These are phyloP conservation scores for Penicillium atrosanguineum DNA, from an alignment of 495 filamentous ascomycete species.

Conservation along the genomic window DNA sequence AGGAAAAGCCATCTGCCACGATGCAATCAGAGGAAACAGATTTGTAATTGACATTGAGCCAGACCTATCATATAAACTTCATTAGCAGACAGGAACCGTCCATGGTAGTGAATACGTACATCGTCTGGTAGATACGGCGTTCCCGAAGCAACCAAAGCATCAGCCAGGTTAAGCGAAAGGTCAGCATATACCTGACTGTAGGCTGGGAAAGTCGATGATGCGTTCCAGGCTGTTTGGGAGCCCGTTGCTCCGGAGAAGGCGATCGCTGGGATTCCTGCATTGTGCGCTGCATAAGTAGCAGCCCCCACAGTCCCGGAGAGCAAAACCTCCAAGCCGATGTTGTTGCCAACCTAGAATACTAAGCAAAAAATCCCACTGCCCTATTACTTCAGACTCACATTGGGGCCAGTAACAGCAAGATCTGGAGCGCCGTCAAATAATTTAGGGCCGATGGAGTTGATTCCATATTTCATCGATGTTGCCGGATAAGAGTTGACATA, in stretches of 20 bases:
- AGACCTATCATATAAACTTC: constrained; percentile 25
- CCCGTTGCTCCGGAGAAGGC: constrained; percentile 59
- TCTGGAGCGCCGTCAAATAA: constrained; percentile 53
- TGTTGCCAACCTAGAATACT: constrained; percentile 41
- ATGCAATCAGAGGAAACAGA: constrained; percentile 46
- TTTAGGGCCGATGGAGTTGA: constrained; percentile 50
- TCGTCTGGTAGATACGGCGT: constrained; percentile 57
- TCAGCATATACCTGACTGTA: constrained; percentile 60
- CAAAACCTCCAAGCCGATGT: constrained; percentile 50
- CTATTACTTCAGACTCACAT: constrained; percentile 29
- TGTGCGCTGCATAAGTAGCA: constrained; percentile 53
- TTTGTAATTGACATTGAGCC: constrained; percentile 68
- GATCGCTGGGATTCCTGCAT: constrained; percentile 56
- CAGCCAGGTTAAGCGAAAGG: constrained; percentile 55
- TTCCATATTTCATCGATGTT: constrained; percentile 62
- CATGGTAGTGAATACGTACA: constrained; percentile 4
- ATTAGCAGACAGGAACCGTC: not conserved
- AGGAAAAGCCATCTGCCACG: constrained; percentile 50
- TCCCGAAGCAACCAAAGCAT: constrained; percentile 50
- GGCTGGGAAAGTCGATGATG: constrained; percentile 32
- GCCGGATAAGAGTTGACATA: constrained; percentile 70
- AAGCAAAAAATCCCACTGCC: not conserved
- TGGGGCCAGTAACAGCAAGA: constrained; percentile 62
- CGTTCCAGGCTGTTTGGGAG: constrained; percentile 52
- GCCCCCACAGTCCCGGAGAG: constrained; percentile 65